These are phyloP conservation scores for Perkinsus chesapeaki DNA, from an alignment of 169 alveolate species.

Conservation along the genomic window DNA sequence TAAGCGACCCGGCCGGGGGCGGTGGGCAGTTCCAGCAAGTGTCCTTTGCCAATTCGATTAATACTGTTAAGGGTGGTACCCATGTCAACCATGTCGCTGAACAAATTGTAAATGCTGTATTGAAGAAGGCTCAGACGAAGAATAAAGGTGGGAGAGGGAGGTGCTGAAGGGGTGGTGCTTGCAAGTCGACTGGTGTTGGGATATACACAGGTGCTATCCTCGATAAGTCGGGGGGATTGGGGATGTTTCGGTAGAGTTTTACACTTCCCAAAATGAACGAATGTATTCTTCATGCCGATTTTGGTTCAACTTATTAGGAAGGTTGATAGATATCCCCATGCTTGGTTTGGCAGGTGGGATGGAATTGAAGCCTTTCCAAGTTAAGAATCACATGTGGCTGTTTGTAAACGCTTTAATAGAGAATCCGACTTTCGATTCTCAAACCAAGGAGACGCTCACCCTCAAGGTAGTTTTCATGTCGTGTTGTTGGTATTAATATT, in stretches of 20 bases:
- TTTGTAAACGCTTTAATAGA: slow-evolving; percentile 94
- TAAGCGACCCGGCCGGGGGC: slow-evolving; percentile 20
- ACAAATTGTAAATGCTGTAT: slow-evolving; percentile 82
- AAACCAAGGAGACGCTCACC: slow-evolving; percentile 78
- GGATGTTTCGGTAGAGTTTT: no score
- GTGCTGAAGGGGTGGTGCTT: slow-evolving; percentile 16
- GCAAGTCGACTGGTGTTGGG: slow-evolving; percentile 9
- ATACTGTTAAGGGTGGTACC: slow-evolving; percentile 98
- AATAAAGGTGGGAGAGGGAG: slow-evolving; percentile 83
- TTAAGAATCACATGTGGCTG: slow-evolving; percentile 80
- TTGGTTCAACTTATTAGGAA: background rate
- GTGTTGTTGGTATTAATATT: background rate
- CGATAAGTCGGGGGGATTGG: no score
- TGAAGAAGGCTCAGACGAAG: slow-evolving; percentile 81
- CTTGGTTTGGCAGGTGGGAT: slow-evolving; percentile 6
- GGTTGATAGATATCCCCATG: background rate
- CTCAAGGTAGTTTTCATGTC: slow-evolving; percentile 7
- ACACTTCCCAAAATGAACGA: no score
- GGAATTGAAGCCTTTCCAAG: slow-evolving; percentile 9
- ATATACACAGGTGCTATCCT: no score
- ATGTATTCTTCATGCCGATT: background rate
- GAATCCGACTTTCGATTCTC: slow-evolving; percentile 99
- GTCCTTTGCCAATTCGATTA: slow-evolving; percentile 95
- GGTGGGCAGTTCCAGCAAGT: slow-evolving; percentile 90
- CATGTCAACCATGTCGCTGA: slow-evolving; percentile 95